These are phyloP conservation scores for Cardiospermum halicacabum DNA, from an alignment of 345 rosid genomes.

Conservation along the genomic window DNA sequence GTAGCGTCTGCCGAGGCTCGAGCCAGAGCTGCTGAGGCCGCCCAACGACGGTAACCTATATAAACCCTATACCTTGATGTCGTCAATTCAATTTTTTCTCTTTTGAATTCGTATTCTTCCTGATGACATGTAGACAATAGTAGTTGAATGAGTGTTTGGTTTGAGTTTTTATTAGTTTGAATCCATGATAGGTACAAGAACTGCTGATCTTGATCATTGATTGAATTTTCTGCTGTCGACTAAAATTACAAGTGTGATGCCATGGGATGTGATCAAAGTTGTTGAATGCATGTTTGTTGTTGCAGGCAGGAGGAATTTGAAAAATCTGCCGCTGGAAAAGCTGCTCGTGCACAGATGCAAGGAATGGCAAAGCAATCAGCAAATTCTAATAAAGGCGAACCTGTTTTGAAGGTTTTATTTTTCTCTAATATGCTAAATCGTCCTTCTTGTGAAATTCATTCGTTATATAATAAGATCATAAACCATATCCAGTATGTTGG, in stretches of 20 bases:
- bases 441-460: neutral
- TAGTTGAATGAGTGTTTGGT: neutral
- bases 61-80: neutral
- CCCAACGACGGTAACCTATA: slow-evolving; percentile 58
- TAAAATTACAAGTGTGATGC: too few species aligned
- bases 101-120: too few species aligned
- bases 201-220: neutral
- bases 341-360: slow-evolving; percentile 73
- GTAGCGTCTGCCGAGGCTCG: slow-evolving; percentile 86
- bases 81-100: too few species aligned
- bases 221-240: too few species aligned
- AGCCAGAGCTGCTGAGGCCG: slow-evolving; percentile 96
- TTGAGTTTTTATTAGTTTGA: neutral
- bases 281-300: neutral
- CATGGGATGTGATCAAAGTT: neutral
- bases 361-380: slow-evolving; percentile 76
- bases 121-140: neutral
- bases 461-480: neutral
- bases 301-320: slow-evolving; percentile 83
- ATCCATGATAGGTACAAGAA: neutral
- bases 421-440: neutral
- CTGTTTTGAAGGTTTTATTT: slow-evolving; percentile 72
- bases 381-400: slow-evolving; percentile 65
- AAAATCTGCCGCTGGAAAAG: slow-evolving; percentile 89
- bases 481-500: slow-evolving; percentile 7